Conservation (phyloP, 1,284 basidiomycete genomes). For the Peniophora sp. region DNA sequence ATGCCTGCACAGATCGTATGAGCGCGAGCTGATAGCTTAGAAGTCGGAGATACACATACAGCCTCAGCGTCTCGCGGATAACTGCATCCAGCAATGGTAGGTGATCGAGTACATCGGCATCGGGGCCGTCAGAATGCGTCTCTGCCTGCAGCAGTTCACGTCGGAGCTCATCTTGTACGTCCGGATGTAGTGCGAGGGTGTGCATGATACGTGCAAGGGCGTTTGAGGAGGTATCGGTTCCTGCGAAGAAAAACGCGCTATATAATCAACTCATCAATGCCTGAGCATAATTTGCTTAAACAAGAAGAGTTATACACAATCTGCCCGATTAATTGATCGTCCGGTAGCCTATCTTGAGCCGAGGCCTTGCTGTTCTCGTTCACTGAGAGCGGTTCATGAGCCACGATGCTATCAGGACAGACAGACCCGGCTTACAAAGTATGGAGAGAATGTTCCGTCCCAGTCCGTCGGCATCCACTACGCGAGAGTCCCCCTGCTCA, state of each 20-base stretch:
- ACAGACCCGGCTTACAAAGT: neutral
- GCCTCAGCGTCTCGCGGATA: constrained; percentile 35
- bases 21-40: too few species aligned
- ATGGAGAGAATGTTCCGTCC: constrained; percentile 2
- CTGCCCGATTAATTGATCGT: constrained; percentile 8
- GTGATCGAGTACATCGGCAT: constrained; percentile 23
- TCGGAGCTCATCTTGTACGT: constrained; percentile 12
- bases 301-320: constrained; percentile 5
- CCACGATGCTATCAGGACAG: neutral
- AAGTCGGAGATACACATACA: constrained; percentile 19
- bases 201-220: constrained; percentile 13
- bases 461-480: constrained; percentile 6
- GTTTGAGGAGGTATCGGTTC: constrained; percentile 15
- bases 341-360: constrained; percentile 5
- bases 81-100: constrained; percentile 38
- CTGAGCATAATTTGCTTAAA: too few species aligned
- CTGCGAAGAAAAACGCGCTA: constrained; percentile 15
- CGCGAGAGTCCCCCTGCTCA: constrained; percentile 19
- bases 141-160: constrained; percentile 4
- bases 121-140: too few species aligned
- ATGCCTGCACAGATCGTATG: too few species aligned
- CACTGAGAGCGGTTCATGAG: constrained; percentile 1
- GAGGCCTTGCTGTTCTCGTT: constrained; percentile 6
- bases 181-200: constrained; percentile 11
- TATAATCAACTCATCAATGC: too few species aligned